phyloP scores from a whole-genome alignment of 179 eudicot genomes.

The Vitellaria paradoxa region DNA sequence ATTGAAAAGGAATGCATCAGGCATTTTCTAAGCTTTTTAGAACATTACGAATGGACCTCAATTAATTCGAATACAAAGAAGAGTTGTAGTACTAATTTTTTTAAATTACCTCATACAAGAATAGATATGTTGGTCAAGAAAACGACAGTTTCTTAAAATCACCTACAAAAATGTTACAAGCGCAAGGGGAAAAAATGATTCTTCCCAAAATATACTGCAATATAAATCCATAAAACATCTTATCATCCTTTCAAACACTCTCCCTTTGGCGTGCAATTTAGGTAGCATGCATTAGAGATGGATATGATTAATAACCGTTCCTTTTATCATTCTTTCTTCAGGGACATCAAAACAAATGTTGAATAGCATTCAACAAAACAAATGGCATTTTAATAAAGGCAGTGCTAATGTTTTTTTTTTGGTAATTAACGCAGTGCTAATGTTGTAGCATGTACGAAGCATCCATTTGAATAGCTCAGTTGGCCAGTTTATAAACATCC shows the following conservation, averaged over 20 bases:
- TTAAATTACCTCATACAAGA: not conserved
- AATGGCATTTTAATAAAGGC: too few species aligned
- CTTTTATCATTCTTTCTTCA: not conserved
- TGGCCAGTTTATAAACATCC: too few species aligned
- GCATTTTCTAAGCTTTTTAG: not conserved
- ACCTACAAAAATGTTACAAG: not conserved
- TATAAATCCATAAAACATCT: not conserved
- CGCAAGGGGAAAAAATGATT: not conserved
- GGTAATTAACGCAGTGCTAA: too few species aligned
- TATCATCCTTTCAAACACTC: not conserved
- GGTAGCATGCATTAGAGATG: not conserved
- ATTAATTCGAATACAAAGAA: not conserved
- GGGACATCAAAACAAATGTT: not conserved
- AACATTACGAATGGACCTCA: not conserved
- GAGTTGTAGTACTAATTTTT: not conserved
- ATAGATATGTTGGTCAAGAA: not conserved
- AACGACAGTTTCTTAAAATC: not conserved
- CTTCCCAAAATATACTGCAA: not conserved
- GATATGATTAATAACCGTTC: not conserved
- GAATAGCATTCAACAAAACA: too few species aligned
- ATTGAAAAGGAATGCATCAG: not conserved
- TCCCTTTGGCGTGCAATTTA: not conserved
- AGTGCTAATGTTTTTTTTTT: too few species aligned
- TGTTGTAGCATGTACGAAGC: too few species aligned
- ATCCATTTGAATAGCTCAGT: too few species aligned